These are phyloP conservation scores for Lophiotrema nucula DNA, from an alignment of 495 filamentous ascomycete genomes.

Conservation along the genomic window DNA sequence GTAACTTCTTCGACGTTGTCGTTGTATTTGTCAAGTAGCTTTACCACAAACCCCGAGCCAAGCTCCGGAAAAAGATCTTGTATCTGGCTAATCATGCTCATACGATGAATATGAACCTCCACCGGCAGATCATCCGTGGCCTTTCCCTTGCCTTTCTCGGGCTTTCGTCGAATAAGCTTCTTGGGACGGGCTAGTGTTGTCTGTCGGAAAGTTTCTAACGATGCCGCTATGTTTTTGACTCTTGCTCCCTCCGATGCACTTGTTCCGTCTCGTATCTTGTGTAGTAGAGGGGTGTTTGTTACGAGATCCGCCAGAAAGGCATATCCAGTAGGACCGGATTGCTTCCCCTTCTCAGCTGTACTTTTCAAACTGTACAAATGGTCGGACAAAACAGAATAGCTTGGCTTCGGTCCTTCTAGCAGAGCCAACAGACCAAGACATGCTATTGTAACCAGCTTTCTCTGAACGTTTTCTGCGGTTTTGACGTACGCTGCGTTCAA, in stretches of 20 bases:
- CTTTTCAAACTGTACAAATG: constrained; percentile 78
- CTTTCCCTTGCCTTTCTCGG: constrained; percentile 69
- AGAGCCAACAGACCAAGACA: constrained; percentile 72
- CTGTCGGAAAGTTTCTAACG: constrained; percentile 56
- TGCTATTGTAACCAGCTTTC: constrained; percentile 62
- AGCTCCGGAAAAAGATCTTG: constrained; percentile 92
- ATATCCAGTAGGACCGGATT: constrained; percentile 43
- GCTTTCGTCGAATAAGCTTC: constrained; percentile 43
- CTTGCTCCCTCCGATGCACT: constrained; percentile 43
- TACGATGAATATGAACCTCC: constrained; percentile 72
- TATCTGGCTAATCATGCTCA: constrained; percentile 80
- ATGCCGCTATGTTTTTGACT: constrained; percentile 56
- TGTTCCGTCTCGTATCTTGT: constrained; percentile 40
- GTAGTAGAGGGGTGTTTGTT: constrained; percentile 55
- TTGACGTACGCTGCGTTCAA: constrained; percentile 61
- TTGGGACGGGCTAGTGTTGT: constrained; percentile 51
- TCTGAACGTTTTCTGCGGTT: constrained; percentile 57
- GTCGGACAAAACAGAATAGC: constrained; percentile 70
- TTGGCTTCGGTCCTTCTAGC: constrained; percentile 62
- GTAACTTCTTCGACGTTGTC: constrained; percentile 78
- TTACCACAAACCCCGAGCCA: constrained; percentile 76
- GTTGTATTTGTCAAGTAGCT: constrained; percentile 74
- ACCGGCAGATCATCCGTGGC: constrained; percentile 47
- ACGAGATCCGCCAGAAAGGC: constrained; percentile 63
- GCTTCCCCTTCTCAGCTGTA: constrained; percentile 50